phyloP scores from a whole-genome alignment of 176 grass and related monocot genomes.

The Guadua angustifolia region DNA sequence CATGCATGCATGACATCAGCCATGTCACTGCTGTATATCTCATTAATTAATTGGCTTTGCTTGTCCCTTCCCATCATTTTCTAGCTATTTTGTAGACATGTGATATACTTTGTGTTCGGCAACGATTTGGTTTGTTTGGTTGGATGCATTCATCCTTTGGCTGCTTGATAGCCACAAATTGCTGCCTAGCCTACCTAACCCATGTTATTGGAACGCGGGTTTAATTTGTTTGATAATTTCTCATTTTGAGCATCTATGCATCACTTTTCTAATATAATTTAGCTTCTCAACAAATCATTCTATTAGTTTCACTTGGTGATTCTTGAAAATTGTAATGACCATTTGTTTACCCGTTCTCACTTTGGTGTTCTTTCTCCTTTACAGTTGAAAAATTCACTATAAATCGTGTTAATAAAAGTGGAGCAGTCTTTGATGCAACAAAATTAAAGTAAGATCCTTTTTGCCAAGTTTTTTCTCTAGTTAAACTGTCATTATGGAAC shows the following conservation, averaged over 20 bases:
- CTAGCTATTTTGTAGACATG: neutral
- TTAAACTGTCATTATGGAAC: neutral
- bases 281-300: slow-evolving; percentile 31
- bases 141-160: slow-evolving; percentile 13
- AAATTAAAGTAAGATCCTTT: slow-evolving; percentile 74
- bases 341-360: slow-evolving; percentile 19
- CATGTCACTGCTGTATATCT: slow-evolving; percentile 20
- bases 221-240: no score
- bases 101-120: slow-evolving; percentile 7
- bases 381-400: slow-evolving; percentile 91
- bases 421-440: slow-evolving; percentile 86
- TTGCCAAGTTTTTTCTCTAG: slow-evolving; percentile 9
- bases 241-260: no score
- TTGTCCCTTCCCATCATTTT: neutral
- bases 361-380: slow-evolving; percentile 10
- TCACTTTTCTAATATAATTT: no score
- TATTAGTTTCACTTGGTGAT: neutral
- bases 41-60: slow-evolving; percentile 4
- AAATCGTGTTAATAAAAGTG: slow-evolving; percentile 97
- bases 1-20: slow-evolving; percentile 36
- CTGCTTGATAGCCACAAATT: no score
- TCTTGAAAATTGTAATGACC: neutral
- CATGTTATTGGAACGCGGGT: no score
- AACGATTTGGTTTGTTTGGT: slow-evolving; percentile 11
- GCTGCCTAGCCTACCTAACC: no score